These are phyloP conservation scores for Rugonectria rugulosa DNA, from an alignment of 2,329 filamentous ascomycete species.

Conservation along the genomic window DNA sequence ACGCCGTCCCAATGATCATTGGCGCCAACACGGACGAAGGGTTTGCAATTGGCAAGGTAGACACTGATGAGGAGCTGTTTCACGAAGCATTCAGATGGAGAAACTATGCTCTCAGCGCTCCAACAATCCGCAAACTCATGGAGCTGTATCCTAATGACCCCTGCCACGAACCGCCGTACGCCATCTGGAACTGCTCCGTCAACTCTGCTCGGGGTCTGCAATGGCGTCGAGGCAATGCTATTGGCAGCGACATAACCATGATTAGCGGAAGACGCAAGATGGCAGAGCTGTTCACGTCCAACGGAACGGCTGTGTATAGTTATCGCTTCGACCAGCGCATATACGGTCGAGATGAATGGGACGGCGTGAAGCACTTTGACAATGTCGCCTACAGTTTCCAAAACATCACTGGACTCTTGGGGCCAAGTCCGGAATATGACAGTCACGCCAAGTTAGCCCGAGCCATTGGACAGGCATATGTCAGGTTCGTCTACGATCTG, in stretches of 20 bases:
- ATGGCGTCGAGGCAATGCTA: slow-evolving; percentile 54
- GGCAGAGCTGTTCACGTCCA: slow-evolving; percentile 49
- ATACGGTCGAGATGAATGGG: slow-evolving; percentile 50
- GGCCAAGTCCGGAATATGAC: slow-evolving; percentile 52
- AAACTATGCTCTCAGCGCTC: slow-evolving; percentile 54
- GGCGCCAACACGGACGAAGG: slow-evolving; percentile 60
- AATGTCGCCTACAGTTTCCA: slow-evolving; percentile 61
- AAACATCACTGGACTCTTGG: slow-evolving; percentile 57
- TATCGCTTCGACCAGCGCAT: slow-evolving; percentile 59
- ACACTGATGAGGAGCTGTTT: slow-evolving; percentile 54
- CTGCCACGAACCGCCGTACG: slow-evolving; percentile 51
- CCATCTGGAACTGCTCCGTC: slow-evolving; percentile 32
- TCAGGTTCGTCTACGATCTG: slow-evolving; percentile 51
- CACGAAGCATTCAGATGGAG: slow-evolving; percentile 46
- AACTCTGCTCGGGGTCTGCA: slow-evolving; percentile 44
- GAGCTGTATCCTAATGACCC: slow-evolving; percentile 59
- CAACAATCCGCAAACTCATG: slow-evolving; percentile 52
- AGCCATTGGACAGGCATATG: slow-evolving; percentile 51
- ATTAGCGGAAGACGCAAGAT: slow-evolving; percentile 55
- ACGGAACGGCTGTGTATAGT: slow-evolving; percentile 49
- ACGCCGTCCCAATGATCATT: slow-evolving; percentile 53
- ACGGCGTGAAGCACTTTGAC: slow-evolving; percentile 55
- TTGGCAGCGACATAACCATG: slow-evolving; percentile 58
- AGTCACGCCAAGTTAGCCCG: slow-evolving; percentile 44
- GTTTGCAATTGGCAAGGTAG: slow-evolving; percentile 47